These are phyloP conservation scores for Hypoxylon sp. DNA, from an alignment of 2,329 filamentous ascomycete species.

Conservation along the genomic window DNA sequence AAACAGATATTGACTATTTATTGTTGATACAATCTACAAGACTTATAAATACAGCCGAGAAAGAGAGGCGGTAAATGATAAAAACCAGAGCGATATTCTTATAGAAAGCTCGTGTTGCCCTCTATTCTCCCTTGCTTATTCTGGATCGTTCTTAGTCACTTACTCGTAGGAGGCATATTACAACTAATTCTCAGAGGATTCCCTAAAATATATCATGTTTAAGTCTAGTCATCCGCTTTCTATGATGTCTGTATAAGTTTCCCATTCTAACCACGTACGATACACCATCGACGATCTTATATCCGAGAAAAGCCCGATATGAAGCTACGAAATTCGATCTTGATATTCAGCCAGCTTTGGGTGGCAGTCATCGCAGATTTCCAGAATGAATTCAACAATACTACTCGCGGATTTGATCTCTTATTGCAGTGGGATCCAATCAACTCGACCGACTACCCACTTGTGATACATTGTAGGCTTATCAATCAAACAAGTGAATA, in stretches of 20 bases:
- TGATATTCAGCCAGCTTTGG: slow-evolving; percentile 19
- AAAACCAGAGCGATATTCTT: background rate
- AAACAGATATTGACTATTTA: background rate
- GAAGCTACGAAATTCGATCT: slow-evolving; percentile 8
- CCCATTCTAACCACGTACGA: background rate
- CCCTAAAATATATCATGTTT: slow-evolving; percentile 5
- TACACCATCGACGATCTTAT: background rate
- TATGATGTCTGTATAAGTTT: background rate
- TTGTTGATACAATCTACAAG: background rate
- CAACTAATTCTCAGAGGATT: background rate
- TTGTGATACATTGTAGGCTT: slow-evolving; percentile 43
- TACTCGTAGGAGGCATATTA: background rate
- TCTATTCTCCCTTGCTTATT: slow-evolving; percentile 35
- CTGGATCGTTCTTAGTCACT: slow-evolving; percentile 12
- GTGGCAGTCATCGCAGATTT: slow-evolving; percentile 25
- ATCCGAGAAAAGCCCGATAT: slow-evolving; percentile 10
- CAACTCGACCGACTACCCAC: slow-evolving; percentile 40
- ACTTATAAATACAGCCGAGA: background rate
- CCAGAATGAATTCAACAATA: slow-evolving; percentile 39
- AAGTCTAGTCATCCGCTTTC: background rate
- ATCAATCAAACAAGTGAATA: slow-evolving; percentile 47
- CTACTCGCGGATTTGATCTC: slow-evolving; percentile 45
- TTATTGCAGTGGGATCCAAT: slow-evolving; percentile 45
- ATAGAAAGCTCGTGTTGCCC: slow-evolving; percentile 1
- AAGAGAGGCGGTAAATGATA: background rate